Evolutionary conservation across 129 eudicot genomes (phyloP).

Genomic region (carrot (Daucus carota)): DNA sequence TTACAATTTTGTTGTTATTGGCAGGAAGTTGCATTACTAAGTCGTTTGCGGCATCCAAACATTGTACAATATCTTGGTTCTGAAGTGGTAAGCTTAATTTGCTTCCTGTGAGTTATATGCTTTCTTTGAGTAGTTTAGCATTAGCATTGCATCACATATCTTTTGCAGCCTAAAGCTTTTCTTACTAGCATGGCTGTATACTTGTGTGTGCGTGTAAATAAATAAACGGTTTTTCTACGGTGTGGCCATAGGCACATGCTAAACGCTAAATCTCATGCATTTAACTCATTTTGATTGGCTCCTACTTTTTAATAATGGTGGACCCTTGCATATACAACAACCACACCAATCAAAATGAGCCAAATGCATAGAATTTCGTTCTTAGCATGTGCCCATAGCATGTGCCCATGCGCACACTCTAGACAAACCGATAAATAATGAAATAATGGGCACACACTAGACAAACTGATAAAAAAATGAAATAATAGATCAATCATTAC

Average conservation of each 20-base stretch:
- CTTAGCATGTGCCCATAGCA: no score
- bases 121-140: neutral
- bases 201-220: neutral
- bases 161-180: neutral
- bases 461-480: neutral
- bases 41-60: conserved; percentile 53
- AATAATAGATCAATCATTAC: neutral
- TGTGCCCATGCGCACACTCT: no score
- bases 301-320: no score
- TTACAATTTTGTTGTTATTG: conserved; percentile 8
- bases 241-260: no score
- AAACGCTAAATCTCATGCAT: no score
- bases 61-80: conserved; percentile 60
- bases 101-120: neutral
- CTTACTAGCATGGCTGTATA: neutral
- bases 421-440: no score
- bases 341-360: no score
- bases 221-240: no score
- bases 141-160: neutral
- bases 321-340: no score
- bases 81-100: conserved; percentile 37
- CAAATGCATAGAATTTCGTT: no score
- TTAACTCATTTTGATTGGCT: no score
- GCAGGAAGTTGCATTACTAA: conserved; percentile 54
- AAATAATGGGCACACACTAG: no score